phyloP scores from a whole-genome alignment of 176 grass and related monocot species.

The Elaeis guineensis region DNA sequence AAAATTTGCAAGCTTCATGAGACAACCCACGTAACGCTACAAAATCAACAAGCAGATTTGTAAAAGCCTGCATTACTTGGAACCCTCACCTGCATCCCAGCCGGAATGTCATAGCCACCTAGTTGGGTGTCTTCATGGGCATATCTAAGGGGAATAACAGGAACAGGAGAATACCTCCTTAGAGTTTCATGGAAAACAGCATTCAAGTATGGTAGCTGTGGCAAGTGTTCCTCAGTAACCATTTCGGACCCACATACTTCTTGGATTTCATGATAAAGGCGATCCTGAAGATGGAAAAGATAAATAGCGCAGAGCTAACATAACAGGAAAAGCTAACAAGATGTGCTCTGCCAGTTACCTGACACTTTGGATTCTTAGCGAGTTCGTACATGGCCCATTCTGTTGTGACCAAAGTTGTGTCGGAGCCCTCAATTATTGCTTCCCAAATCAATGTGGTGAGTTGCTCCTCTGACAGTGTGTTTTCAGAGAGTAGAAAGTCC shows the following conservation, averaged over 20 bases:
- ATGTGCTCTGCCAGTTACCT: slow-evolving; percentile 16
- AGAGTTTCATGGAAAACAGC: slow-evolving; percentile 79
- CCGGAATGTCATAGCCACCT: slow-evolving; percentile 48
- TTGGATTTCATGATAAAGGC: slow-evolving; percentile 52
- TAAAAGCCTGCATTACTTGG: not conserved
- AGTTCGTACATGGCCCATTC: slow-evolving; percentile 94
- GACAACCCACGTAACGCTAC: no score
- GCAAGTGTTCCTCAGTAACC: slow-evolving; percentile 53
- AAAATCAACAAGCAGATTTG: not conserved
- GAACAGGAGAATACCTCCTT: slow-evolving; percentile 47
- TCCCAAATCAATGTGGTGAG: slow-evolving; percentile 59
- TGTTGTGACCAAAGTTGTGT: slow-evolving; percentile 58
- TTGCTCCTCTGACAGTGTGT: slow-evolving; percentile 51
- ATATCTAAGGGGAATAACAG: slow-evolving; percentile 56
- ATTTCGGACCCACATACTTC: slow-evolving; percentile 34
- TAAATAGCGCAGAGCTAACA: not conserved
- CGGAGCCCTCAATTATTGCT: slow-evolving; percentile 57
- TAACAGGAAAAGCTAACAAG: not conserved
- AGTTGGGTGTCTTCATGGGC: slow-evolving; percentile 60
- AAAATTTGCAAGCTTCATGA: not conserved
- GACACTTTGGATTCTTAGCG: slow-evolving; percentile 53
- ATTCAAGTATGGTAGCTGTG: slow-evolving; percentile 45
- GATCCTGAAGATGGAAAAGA: slow-evolving; percentile 31
- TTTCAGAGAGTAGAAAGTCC: slow-evolving; percentile 56
- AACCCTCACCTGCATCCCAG: slow-evolving; percentile 46